These are phyloP conservation scores for Alternaria sp. DNA, from an alignment of 2,329 filamentous ascomycete species.

Conservation along the genomic window DNA sequence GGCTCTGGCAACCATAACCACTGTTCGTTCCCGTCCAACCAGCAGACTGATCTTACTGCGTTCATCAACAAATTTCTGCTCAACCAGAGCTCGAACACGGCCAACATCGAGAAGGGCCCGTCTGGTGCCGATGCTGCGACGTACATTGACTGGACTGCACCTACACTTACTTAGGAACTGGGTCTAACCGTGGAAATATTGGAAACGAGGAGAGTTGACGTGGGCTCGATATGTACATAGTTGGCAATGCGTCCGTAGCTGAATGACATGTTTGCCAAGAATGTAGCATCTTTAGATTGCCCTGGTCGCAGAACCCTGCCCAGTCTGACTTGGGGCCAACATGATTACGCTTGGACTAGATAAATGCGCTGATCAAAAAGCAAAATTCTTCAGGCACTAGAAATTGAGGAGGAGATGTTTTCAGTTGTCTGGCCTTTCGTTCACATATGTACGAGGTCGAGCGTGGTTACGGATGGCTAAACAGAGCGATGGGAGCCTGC, in stretches of 20 bases:
- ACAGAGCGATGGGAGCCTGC: not conserved
- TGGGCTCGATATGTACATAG: conserved; percentile 19
- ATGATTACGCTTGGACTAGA: not conserved
- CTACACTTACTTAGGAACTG: conserved; percentile 38
- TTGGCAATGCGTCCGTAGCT: not conserved
- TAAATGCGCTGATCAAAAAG: not conserved
- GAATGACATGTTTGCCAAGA: not conserved
- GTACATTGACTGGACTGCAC: conserved; percentile 48
- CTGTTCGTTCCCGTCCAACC: conserved; percentile 62
- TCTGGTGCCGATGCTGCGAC: conserved; percentile 36
- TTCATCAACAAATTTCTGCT: conserved; percentile 63
- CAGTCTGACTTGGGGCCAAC: not conserved
- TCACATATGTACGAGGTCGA: not conserved
- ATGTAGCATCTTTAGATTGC: not conserved
- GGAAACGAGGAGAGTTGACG: not conserved
- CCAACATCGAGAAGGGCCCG: conserved; percentile 43
- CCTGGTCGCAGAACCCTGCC: not conserved
- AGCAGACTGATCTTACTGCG: conserved; percentile 59
- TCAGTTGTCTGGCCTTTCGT: not conserved
- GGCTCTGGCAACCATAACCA: conserved; percentile 62
- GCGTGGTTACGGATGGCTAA: not conserved
- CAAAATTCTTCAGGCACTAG: not conserved
- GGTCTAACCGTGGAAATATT: not conserved
- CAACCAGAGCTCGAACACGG: conserved; percentile 34
- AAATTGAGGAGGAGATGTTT: not conserved